Evolutionary conservation across 495 filamentous ascomycete species (phyloP).

Genomic region (Bombardia bombarda): DNA sequence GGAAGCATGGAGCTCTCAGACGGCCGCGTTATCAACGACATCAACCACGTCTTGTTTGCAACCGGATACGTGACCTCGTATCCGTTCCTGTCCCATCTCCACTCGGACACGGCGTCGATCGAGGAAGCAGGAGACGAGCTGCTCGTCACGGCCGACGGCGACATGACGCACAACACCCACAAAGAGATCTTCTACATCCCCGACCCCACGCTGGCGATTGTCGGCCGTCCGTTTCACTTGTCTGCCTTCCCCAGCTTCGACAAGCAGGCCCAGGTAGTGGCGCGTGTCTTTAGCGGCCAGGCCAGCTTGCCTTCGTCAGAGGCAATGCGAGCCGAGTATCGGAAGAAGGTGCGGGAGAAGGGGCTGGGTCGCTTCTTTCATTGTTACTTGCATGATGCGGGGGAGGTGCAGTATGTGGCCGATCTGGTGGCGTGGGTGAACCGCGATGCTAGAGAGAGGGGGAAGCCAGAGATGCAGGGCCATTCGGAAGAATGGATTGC

Average conservation of each 20-base stretch:
- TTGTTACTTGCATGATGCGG: conserved; percentile 32
- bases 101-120: conserved; percentile 30
- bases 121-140: conserved; percentile 37
- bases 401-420: conserved; percentile 48
- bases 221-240: conserved; percentile 53
- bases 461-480: no score
- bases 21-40: conserved; percentile 34
- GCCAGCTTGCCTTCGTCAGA: conserved; percentile 38
- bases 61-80: conserved; percentile 58
- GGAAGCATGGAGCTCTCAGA: conserved; percentile 25
- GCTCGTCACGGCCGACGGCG: conserved; percentile 54
- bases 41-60: conserved; percentile 50
- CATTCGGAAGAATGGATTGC: no score
- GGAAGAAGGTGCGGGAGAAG: conserved; percentile 30
- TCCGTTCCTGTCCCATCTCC: conserved; percentile 46
- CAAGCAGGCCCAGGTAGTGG: conserved; percentile 53
- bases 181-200: conserved; percentile 62
- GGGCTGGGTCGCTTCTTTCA: conserved; percentile 48
- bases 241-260: conserved; percentile 59
- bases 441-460: no score
- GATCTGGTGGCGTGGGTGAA: conserved; percentile 50
- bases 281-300: conserved; percentile 47
- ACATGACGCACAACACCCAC: conserved; percentile 58
- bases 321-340: conserved; percentile 48
- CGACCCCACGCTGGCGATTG: conserved; percentile 52